A percentile compares a stretch with the other conserved stretches of the same genome.
These are phyloP conservation scores for Ganoderma lingzhi DNA, from an alignment of 1,284 basidiomycete species.

Conservation along the genomic window DNA sequence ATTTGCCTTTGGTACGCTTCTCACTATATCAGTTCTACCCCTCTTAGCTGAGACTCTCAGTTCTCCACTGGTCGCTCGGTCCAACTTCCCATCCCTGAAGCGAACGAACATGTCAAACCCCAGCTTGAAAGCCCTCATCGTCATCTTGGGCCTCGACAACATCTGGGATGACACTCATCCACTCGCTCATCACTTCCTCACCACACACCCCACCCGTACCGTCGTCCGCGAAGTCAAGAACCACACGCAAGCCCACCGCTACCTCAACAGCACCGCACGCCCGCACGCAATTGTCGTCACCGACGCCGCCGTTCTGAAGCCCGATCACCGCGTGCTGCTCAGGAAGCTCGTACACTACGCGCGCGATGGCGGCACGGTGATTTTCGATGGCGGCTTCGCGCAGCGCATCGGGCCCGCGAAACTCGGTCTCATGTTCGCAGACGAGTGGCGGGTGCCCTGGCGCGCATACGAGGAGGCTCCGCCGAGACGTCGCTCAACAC, in stretches of 20 bases:
- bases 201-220: not conserved
- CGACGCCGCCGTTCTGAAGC: constrained; percentile 9
- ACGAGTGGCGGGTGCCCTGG: constrained; percentile 27
- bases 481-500: constrained; percentile 15
- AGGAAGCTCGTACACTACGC: constrained; percentile 23
- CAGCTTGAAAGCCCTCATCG: not conserved
- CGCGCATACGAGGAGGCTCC: constrained; percentile 2
- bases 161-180: not conserved
- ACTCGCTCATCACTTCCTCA: not conserved
- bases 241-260: constrained; percentile 7
- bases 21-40: not conserved
- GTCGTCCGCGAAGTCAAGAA: not conserved
- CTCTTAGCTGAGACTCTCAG: too few species aligned
- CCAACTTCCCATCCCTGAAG: too few species aligned
- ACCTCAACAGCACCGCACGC: constrained; percentile 15
- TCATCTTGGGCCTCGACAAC: not conserved
- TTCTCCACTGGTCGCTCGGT: too few species aligned
- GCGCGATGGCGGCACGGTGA: constrained; percentile 24
- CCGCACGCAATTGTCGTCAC: constrained; percentile 19
- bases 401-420: not conserved
- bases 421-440: constrained; percentile 25
- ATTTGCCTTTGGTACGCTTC: not conserved
- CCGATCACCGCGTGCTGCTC: constrained; percentile 17
- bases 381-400: constrained; percentile 26
- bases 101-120: not conserved